Conservation (phyloP, 2,329 filamentous ascomycete species). For the Monascus ruber region DNA sequence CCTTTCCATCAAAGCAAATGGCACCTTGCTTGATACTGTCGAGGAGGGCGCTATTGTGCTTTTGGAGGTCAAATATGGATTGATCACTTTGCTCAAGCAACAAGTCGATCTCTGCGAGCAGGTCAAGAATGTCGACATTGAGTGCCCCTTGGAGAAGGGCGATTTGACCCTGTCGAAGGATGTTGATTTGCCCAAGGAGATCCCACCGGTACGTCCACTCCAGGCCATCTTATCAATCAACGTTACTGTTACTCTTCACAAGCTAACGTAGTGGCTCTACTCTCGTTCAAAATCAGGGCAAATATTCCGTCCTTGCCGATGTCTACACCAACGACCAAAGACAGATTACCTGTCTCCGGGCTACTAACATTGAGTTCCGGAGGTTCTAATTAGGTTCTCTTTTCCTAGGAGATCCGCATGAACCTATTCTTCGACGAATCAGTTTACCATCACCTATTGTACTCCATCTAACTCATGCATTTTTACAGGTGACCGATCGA, state of each 20-base stretch:
- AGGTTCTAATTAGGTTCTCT: neutral
- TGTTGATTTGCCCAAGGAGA: constrained; percentile 73
- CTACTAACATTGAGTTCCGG: constrained; percentile 32
- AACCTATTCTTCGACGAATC: too few species aligned
- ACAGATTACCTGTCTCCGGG: constrained; percentile 78
- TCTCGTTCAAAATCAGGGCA: constrained; percentile 48
- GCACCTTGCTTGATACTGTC: constrained; percentile 61
- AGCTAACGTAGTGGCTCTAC: constrained; percentile 1
- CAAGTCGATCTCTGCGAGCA: constrained; percentile 80
- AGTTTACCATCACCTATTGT: too few species aligned
- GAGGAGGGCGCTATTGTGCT: constrained; percentile 69
- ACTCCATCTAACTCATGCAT: too few species aligned
- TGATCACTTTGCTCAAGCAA: constrained; percentile 78
- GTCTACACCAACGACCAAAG: constrained; percentile 62
- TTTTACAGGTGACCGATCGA: too few species aligned
- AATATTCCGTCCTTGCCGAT: constrained; percentile 79
- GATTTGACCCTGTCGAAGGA: constrained; percentile 62
- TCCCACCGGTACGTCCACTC: constrained; percentile 63
- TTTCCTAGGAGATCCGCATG: too few species aligned
- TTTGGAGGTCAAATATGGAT: constrained; percentile 81
- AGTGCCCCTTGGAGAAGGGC: constrained; percentile 80
- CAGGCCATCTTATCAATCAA: neutral
- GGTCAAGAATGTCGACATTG: constrained; percentile 72
- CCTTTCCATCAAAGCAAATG: constrained; percentile 67
- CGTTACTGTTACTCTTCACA: neutral